Evolutionary conservation across 2,329 filamentous ascomycete species (phyloP), one percentile per base, ranked within the genome.

Genomic region (Colletotrichum caudatum): DNA sequence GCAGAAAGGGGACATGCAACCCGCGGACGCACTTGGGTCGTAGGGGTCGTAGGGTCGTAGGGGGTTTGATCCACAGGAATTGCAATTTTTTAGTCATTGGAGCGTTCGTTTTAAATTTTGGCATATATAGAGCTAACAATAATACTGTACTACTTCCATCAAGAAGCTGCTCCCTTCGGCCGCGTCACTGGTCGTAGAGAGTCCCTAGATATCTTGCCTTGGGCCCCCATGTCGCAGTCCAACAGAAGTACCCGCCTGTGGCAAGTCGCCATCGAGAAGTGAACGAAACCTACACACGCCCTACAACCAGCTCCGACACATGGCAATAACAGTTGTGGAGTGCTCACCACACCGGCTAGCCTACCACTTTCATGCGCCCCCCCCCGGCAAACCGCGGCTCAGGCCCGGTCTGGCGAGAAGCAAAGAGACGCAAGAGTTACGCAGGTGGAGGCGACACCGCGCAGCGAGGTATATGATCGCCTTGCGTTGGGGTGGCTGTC

Each of bases 361-460:
- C 59, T 39, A 14, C 14, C 46, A n/a, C 46, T n/a, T 39, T 7
- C 9, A 37, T 12, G 8, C n/a, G 54, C 20, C 20, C 20, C 20
- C 20, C 20, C 16, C 20, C 29, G n/a, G 29, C 35, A 29, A 33
- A 26, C 14, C 59, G 29, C 41, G 4, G n/a, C 16, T 5, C n/a
- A 14, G 8, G 33, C 33, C 5, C 5, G 41, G 48, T 3, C 16
- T 9, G n/a, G 8, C 7, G 9, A 29, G 7, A 9, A 8, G 20
- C 60, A 53, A 5, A n/a, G 18, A 62, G 60, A 37, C 14, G 35
- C 16, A 39, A 51, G 33, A 20, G 12, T 16, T 62, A 50, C 23
- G 37, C 50, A 44, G 26, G 50, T 46, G 50, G 48, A 64, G 50
- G 50, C 61, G 61, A 54, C 16, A 33, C 8, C 16, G 8, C 18